These are phyloP conservation scores for Begonia loranthoides DNA, from an alignment of 306 rosid species.

Conservation along the genomic window DNA sequence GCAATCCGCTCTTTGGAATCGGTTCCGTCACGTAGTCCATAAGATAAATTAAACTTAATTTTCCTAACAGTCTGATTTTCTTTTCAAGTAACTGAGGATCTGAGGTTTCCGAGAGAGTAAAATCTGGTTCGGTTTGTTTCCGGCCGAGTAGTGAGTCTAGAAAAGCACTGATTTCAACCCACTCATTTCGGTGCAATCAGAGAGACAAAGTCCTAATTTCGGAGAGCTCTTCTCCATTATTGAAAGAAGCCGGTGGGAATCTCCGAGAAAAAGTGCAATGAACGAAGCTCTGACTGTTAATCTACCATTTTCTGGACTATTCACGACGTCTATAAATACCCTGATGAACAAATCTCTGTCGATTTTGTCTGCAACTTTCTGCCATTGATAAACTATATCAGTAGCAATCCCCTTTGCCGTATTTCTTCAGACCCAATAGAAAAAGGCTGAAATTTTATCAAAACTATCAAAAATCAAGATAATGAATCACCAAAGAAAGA, in stretches of 20 bases:
- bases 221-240: slow-evolving; percentile 40
- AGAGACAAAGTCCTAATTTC: slow-evolving; percentile 30
- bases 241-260: slow-evolving; percentile 27
- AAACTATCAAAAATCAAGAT: too few relatives aligned
- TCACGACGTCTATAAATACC: slow-evolving; percentile 33
- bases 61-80: slow-evolving; percentile 69
- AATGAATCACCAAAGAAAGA: too few relatives aligned
- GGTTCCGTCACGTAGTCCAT: too few relatives aligned
- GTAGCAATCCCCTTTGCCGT: slow-evolving; percentile 32
- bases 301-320: slow-evolving; percentile 22
- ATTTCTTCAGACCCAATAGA: too few relatives aligned
- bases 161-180: slow-evolving; percentile 52
- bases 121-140: slow-evolving; percentile 15
- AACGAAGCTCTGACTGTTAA: slow-evolving; percentile 26
- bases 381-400: slow-evolving; percentile 56
- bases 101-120: slow-evolving; percentile 36
- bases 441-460: too few relatives aligned
- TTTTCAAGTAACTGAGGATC: slow-evolving; percentile 20
- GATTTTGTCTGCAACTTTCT: slow-evolving; percentile 34
- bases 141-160: slow-evolving; percentile 30
- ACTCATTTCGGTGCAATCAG: slow-evolving; percentile 32
- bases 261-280: slow-evolving; percentile 37
- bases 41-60: too few relatives aligned
- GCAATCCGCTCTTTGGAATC: too few relatives aligned
- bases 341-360: slow-evolving; percentile 51